A percentile compares a stretch with the other conserved stretches of the same genome.
Evolutionary conservation across 768 basidiomycete genomes (phyloP).

Genomic region (Termitomyces sp.): DNA sequence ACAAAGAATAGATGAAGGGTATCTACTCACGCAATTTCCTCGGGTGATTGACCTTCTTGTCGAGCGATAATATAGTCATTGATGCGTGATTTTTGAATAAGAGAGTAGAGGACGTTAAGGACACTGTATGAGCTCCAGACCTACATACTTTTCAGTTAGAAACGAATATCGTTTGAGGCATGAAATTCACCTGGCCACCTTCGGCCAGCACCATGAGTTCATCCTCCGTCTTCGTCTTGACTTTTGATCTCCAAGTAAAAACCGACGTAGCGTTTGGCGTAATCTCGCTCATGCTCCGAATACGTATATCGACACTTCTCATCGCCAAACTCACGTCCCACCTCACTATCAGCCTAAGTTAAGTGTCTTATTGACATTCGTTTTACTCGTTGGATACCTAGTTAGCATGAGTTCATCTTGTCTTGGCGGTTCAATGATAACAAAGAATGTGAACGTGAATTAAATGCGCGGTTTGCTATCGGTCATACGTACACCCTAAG

Average conservation of each 20-base stretch:
- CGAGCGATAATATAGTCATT: slow-evolving; percentile 88
- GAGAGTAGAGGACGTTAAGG: slow-evolving; percentile 94
- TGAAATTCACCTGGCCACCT: slow-evolving; percentile 48
- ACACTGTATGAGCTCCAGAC: slow-evolving; percentile 99
- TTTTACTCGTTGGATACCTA: too few relatives aligned
- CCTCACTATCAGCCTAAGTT: too few relatives aligned
- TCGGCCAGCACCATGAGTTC: slow-evolving; percentile 81
- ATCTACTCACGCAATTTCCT: slow-evolving; percentile 73
- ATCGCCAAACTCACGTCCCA: too few relatives aligned
- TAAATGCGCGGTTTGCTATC: too few relatives aligned
- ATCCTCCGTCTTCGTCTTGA: slow-evolving; percentile 83
- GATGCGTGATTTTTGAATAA: slow-evolving; percentile 95
- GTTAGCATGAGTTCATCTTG: too few relatives aligned
- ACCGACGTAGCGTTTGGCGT: too few relatives aligned
- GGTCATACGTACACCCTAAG: too few relatives aligned
- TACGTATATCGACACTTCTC: too few relatives aligned
- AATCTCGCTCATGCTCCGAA: too few relatives aligned
- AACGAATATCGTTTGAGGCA: not conserved
- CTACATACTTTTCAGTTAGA: slow-evolving; percentile 26
- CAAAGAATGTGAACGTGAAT: too few relatives aligned
- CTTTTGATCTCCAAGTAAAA: slow-evolving; percentile 85
- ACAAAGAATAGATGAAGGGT: not conserved
- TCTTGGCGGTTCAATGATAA: too few relatives aligned
- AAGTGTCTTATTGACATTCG: too few relatives aligned
- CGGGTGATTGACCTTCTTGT: slow-evolving; percentile 70